Base-by-base conservation (phyloP, 495 filamentous ascomycete species). In the Astrocystis sublimbata region DNA sequence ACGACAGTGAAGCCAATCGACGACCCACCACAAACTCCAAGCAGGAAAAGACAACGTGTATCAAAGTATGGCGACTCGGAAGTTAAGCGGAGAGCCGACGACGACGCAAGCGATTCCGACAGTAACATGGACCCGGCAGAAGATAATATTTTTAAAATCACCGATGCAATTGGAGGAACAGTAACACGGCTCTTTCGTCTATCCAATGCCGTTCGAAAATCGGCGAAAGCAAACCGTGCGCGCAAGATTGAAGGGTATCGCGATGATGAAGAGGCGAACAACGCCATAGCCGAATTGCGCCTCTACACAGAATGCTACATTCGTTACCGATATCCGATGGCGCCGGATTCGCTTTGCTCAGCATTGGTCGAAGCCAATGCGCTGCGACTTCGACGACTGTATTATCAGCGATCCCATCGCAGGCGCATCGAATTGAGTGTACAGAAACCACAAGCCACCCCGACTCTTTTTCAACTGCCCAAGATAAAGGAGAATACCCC, bases 301-400 rank as follows among this genome's bases (percentile, higher is more conserved):
- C 67, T 68, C 41, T 72, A 72, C 49, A 74, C 71, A 4, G 54
- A 72, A 65, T 70, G 58, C 68, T 74, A 74, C 28, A 67, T 74
- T 61, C 35, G 51, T 0, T 70, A 67, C 58, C 69, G 69, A 41
- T 74, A 68, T 42, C 71, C 71, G 2, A 30, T 54, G 67, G 71
- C 71, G 58, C 69, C 71, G 46, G 67, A 71, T 31, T 15, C 69
- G 13, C 71, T 74, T 45, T 68, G 71, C 65, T 62, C 58, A 56
- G 68, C 69, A 59, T 60, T 74, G 56, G 61, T 70, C 59, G 65
- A 74, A 64, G 69, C 71, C 58, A 74, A 74, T 55, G 69, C 67
- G 65, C 47, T 72, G 61, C 69, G 71, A 59, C 69, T 74, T 65
- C 69, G 69, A 72, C 71, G 71, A 47, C 67, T 74, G 57, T 74